Percentiles rank a stretch among this genome's conserved stretches.
Conservation (phyloP, 1,284 basidiomycete genomes). For the Meira miltonrushii region DNA sequence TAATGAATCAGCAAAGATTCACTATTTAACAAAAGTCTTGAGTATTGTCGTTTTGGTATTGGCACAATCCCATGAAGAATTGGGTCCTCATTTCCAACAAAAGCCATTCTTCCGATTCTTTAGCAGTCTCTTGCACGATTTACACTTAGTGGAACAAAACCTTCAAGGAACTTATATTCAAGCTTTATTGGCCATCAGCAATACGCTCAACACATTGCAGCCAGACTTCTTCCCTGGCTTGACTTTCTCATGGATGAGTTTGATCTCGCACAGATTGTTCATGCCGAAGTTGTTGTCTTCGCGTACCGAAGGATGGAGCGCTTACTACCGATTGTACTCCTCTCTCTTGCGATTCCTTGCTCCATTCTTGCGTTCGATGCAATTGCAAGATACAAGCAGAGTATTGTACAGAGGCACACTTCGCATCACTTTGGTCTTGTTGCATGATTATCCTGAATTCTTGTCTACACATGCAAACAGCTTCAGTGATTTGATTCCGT, state of each 20-base stretch:
- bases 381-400: conserved; percentile 75
- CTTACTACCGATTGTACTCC: conserved; percentile 88
- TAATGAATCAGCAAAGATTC: conserved; percentile 87
- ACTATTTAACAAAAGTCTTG: conserved; percentile 94
- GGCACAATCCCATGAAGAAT: conserved; percentile 90
- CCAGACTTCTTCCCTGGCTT: conserved; percentile 96
- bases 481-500: conserved; percentile 84
- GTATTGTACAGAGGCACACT: conserved; percentile 89
- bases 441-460: conserved; percentile 99
- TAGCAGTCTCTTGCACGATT: conserved; percentile 87
- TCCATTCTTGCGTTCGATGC: conserved; percentile 78
- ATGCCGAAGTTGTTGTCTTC: conserved; percentile 80
- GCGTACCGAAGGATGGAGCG: conserved; percentile 85
- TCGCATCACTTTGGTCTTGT: conserved; percentile 81
- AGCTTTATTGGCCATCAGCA: conserved; percentile 77
- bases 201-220: conserved; percentile 91
- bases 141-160: conserved; percentile 74
- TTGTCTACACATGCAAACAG: conserved; percentile 94
- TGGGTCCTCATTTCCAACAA: conserved; percentile 84
- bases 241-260: conserved; percentile 94
- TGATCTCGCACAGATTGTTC: conserved; percentile 92
- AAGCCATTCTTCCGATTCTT: conserved; percentile 99
- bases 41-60: conserved; percentile 95
- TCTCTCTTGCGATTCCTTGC: conserved; percentile 89
- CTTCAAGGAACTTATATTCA: conserved; percentile 81